These are phyloP conservation scores for Calonectria pseudoreteaudii DNA, from an alignment of 2,329 filamentous ascomycete genomes.

Conservation along the genomic window DNA sequence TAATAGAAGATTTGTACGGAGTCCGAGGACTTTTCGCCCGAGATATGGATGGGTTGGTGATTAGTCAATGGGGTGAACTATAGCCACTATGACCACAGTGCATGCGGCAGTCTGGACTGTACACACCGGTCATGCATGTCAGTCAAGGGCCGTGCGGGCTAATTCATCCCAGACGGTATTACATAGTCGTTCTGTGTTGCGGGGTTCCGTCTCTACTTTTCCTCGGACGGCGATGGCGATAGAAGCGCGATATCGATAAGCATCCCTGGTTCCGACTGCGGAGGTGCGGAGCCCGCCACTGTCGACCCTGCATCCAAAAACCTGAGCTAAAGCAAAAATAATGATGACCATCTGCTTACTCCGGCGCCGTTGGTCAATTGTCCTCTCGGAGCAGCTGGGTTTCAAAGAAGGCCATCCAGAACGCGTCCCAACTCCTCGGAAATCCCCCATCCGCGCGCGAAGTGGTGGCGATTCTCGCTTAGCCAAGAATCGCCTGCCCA, in stretches of 20 bases:
- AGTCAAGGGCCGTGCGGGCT: constrained; percentile 29
- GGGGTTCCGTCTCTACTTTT: constrained; percentile 43
- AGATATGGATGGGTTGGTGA: constrained; percentile 32
- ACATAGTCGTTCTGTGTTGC: constrained; percentile 40
- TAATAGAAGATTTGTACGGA: constrained; percentile 34
- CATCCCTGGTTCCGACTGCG: constrained; percentile 43
- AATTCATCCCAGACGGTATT: constrained; percentile 31
- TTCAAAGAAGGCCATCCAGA: background rate
- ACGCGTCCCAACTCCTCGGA: constrained; percentile 32
- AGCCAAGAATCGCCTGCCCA: constrained; percentile 34
- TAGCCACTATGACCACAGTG: constrained; percentile 21
- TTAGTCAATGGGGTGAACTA: constrained; percentile 42
- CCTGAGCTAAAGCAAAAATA: constrained; percentile 13
- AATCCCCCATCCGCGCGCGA: constrained; percentile 28
- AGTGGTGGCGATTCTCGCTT: constrained; percentile 22
- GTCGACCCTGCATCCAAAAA: constrained; percentile 29
- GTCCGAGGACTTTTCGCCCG: constrained; percentile 39
- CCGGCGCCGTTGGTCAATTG: constrained; percentile 28
- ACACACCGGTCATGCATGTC: background rate
- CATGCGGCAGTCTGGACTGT: constrained; percentile 32
- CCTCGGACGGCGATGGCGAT: constrained; percentile 31
- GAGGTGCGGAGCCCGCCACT: constrained; percentile 41
- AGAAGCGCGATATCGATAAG: constrained; percentile 35
- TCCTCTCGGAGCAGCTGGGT: constrained; percentile 6
- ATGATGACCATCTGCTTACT: constrained; percentile 32